phyloP scores from a whole-genome alignment of 2,329 filamentous ascomycete species.

The Pseudocercospora pini-densiflorae region DNA sequence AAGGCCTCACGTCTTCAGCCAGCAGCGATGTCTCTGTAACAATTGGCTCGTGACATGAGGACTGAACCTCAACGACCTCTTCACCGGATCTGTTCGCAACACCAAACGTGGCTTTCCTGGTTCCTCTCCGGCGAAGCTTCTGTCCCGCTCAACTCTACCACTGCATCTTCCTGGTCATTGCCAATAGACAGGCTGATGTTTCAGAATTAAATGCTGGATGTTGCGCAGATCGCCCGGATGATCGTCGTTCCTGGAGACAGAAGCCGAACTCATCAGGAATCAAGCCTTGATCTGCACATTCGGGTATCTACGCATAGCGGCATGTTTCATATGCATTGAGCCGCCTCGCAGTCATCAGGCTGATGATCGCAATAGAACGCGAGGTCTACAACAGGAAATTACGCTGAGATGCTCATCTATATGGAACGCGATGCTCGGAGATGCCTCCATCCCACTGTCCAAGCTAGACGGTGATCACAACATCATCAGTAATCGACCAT shows the following conservation, averaged over 20 bases:
- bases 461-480: no score
- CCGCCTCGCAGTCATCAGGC: not conserved
- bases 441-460: no score
- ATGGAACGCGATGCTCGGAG: no score
- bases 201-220: conserved; percentile 1
- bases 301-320: not conserved
- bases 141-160: not conserved
- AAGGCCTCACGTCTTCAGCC: not conserved
- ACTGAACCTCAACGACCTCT: not conserved
- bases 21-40: not conserved
- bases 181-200: not conserved
- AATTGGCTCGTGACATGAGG: not conserved
- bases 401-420: not conserved
- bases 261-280: not conserved
- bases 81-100: not conserved
- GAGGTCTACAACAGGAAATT: no score
- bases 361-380: not conserved
- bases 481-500: no score
- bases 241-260: not conserved
- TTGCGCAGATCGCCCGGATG: not conserved
- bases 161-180: not conserved
- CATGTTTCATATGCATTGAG: conserved; percentile 2
- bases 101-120: not conserved
- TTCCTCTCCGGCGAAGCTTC: not conserved
- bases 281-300: not conserved